These are phyloP conservation scores for Kurtzmaniella cleridarum DNA, from an alignment of 805 yeast species.

Conservation along the genomic window DNA sequence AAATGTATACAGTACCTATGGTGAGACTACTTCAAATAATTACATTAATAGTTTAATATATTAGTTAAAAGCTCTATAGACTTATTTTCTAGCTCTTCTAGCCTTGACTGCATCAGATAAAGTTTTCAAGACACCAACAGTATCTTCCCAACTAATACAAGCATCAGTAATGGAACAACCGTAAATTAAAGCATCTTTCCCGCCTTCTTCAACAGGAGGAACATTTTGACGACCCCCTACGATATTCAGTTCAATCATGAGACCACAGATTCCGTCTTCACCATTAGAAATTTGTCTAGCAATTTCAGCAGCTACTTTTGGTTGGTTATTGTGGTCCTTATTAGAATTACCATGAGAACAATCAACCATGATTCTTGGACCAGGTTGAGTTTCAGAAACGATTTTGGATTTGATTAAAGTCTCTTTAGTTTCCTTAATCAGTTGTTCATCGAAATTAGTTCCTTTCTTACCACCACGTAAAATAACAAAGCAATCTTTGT, in stretches of 20 bases:
- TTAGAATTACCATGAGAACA: constrained; percentile 96
- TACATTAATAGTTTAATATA: no score
- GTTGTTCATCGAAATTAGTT: constrained; percentile 79
- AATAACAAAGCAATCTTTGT: constrained; percentile 82
- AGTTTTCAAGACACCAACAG: constrained; percentile 62
- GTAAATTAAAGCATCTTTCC: constrained; percentile 68
- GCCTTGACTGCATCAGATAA: constrained; percentile 76
- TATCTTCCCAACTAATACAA: constrained; percentile 86
- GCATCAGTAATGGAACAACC: constrained; percentile 98
- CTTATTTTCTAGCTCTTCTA: constrained; percentile 48
- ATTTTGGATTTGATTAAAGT: constrained; percentile 49
- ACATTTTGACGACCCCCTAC: constrained; percentile 92
- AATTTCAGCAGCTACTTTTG: constrained; percentile 73
- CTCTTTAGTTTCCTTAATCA: constrained; percentile 61
- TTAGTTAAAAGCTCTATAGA: not conserved
- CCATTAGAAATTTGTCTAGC: constrained; percentile 79
- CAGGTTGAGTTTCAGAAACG: constrained; percentile 43
- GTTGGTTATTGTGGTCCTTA: constrained; percentile 90
- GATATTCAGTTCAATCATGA: constrained; percentile 94
- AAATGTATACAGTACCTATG: no score
- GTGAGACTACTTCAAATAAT: no score
- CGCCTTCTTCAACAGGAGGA: constrained; percentile 61
- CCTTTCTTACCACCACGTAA: constrained; percentile 94
- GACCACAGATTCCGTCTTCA: constrained; percentile 74
- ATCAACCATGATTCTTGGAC: constrained; percentile 81